Conservation (phyloP, 2,329 filamentous ascomycete species). For the Dothideomycetidae sp. region DNA sequence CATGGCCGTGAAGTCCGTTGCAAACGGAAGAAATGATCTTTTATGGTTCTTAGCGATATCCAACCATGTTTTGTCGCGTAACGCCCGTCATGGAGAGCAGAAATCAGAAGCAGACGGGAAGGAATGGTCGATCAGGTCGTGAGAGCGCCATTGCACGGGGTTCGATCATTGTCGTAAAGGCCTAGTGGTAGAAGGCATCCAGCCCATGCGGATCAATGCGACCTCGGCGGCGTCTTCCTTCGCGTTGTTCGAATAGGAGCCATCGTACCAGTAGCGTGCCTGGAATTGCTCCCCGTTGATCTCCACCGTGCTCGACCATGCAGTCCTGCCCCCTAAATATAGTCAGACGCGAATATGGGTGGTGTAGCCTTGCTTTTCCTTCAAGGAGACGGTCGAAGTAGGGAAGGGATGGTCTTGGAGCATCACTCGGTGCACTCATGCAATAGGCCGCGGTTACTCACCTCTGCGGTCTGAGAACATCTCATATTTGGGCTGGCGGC, state of each 20-base stretch:
- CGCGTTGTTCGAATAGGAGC: conserved; percentile 73
- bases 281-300: conserved; percentile 49
- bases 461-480: conserved; percentile 64
- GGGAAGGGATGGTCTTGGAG: conserved; percentile 7
- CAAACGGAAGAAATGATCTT: no score
- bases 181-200: conserved; percentile 9
- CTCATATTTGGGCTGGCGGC: conserved; percentile 20
- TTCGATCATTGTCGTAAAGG: conserved; percentile 1
- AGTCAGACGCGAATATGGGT: no score
- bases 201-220: conserved; percentile 41
- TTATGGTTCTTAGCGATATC: no score
- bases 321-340: conserved; percentile 85
- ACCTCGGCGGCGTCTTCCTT: conserved; percentile 84
- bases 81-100: no score
- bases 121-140: no score
- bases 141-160: neutral
- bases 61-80: no score
- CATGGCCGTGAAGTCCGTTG: no score
- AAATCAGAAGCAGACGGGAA: no score
- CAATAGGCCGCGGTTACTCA: conserved; percentile 34
- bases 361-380: no score
- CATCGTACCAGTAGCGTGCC: conserved; percentile 88
- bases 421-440: no score
- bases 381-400: no score
- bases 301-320: conserved; percentile 74